Percentiles rank a stretch among this genome's conserved stretches.
These are phyloP conservation scores for Cutaneotrichosporon spelunceum DNA, from an alignment of 1,284 basidiomycete genomes.

Conservation along the genomic window DNA sequence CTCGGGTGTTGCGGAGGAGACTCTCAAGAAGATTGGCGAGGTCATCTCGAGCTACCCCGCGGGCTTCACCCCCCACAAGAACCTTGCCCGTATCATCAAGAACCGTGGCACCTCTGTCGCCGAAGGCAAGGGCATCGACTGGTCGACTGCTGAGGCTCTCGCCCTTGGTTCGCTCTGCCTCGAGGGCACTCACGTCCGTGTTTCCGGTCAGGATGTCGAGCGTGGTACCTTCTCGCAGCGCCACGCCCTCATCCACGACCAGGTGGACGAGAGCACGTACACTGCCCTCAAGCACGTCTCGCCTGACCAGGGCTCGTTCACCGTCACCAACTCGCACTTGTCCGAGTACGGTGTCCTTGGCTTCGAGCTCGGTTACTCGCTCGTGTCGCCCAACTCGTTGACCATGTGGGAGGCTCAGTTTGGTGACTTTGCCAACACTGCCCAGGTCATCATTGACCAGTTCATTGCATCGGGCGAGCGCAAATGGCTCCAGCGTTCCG, in stretches of 20 bases:
- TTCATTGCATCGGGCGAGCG: slow-evolving; percentile 97
- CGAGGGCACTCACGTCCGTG: slow-evolving; percentile 89
- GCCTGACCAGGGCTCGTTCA: slow-evolving; percentile 82
- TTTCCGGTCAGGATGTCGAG: slow-evolving; percentile 98
- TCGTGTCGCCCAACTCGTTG: slow-evolving; percentile 89
- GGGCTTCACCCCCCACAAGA: slow-evolving; percentile 84
- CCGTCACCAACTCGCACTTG: slow-evolving; percentile 94
- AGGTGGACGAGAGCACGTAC: slow-evolving; percentile 86
- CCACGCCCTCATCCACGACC: slow-evolving; percentile 95
- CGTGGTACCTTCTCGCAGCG: slow-evolving; percentile 99
- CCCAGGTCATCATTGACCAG: slow-evolving; percentile 98
- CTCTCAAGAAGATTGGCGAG: slow-evolving; percentile 81
- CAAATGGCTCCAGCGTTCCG: slow-evolving; percentile 96
- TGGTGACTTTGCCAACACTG: slow-evolving; percentile 96
- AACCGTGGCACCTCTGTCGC: slow-evolving; percentile 84
- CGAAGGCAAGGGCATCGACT: slow-evolving; percentile 91
- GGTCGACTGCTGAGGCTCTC: slow-evolving; percentile 98
- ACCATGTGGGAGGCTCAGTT: slow-evolving; percentile 99
- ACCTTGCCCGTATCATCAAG: slow-evolving; percentile 87
- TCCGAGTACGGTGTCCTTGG: slow-evolving; percentile 95
- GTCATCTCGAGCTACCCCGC: slow-evolving; percentile 80
- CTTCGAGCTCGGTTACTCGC: slow-evolving; percentile 97
- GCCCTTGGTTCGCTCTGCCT: slow-evolving; percentile 90
- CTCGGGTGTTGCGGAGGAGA: slow-evolving; percentile 75
- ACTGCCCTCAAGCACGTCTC: slow-evolving; percentile 84